Percentiles rank a stretch among this genome's conserved stretches.
phyloP scores from a whole-genome alignment of 805 yeast genomes.

The Ascoidea rubescens region DNA sequence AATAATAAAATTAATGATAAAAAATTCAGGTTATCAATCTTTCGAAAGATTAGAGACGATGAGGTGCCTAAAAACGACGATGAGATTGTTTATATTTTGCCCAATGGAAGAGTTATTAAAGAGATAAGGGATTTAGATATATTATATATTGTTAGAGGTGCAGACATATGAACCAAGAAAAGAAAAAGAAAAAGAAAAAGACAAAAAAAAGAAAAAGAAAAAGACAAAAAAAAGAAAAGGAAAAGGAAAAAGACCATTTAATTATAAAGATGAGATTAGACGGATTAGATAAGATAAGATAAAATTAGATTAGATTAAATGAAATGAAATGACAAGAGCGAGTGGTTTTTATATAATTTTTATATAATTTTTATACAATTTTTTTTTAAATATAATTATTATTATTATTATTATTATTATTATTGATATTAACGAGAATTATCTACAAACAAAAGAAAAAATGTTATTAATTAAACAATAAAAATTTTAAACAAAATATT shows the following conservation, averaged over 20 bases:
- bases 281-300: not conserved
- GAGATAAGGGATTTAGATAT: slow-evolving; percentile 34
- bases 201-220: not conserved
- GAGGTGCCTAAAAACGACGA: slow-evolving; percentile 19
- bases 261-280: too few relatives aligned
- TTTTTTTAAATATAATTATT: too few relatives aligned
- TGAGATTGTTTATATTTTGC: slow-evolving; percentile 19
- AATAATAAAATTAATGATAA: slow-evolving; percentile 32
- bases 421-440: too few relatives aligned
- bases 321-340: not conserved
- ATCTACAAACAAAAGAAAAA: too few relatives aligned
- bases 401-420: too few relatives aligned
- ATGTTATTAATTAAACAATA: too few relatives aligned
- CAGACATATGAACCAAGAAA: slow-evolving; percentile 5
- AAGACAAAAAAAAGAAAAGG: not conserved
- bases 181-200: not conserved
- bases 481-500: too few relatives aligned
- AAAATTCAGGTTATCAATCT: slow-evolving; percentile 32
- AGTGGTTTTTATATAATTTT: not conserved
- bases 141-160: slow-evolving; percentile 40
- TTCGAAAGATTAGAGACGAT: slow-evolving; percentile 18
- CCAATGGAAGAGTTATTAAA: slow-evolving; percentile 24
- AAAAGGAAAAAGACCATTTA: slow-evolving; percentile 6
- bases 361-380: too few relatives aligned
- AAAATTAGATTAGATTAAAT: too few relatives aligned